Conservation (phyloP, 352 stramenopile genomes). For the Aphanomyces astaci region DNA sequence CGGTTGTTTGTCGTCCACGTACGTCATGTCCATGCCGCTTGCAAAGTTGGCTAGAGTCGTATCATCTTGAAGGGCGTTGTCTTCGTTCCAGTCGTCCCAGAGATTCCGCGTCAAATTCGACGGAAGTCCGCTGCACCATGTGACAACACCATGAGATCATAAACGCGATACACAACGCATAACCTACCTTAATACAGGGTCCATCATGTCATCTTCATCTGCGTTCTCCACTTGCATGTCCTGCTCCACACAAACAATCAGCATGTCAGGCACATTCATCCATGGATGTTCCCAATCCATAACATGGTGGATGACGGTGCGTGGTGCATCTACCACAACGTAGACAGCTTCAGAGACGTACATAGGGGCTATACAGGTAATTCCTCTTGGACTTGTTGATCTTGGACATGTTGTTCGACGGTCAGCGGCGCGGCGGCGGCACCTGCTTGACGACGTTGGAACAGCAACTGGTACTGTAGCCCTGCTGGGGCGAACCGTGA, state of each 20-base stretch:
- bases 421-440: not conserved
- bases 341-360: not conserved
- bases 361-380: slow-evolving; percentile 22
- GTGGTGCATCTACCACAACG: no score
- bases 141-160: not conserved
- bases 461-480: no score
- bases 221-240: not conserved
- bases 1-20: not conserved
- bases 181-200: slow-evolving; percentile 21
- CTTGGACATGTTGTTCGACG: slow-evolving; percentile 14
- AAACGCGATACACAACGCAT: not conserved
- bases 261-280: not conserved
- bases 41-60: slow-evolving; percentile 32
- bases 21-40: slow-evolving; percentile 21
- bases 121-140: slow-evolving; percentile 46
- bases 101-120: slow-evolving; percentile 78
- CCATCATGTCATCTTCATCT: slow-evolving; percentile 10
- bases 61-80: slow-evolving; percentile 30
- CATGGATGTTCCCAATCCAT: not conserved
- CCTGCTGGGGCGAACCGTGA: no score
- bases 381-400: slow-evolving; percentile 22
- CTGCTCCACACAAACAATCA: not conserved
- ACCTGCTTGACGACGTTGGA: not conserved
- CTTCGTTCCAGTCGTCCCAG: slow-evolving; percentile 85
- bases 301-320: not conserved